Evolutionary conservation across 352 stramenopile genomes (phyloP).

Genomic region (Globisporangium sylvaticum): DNA sequence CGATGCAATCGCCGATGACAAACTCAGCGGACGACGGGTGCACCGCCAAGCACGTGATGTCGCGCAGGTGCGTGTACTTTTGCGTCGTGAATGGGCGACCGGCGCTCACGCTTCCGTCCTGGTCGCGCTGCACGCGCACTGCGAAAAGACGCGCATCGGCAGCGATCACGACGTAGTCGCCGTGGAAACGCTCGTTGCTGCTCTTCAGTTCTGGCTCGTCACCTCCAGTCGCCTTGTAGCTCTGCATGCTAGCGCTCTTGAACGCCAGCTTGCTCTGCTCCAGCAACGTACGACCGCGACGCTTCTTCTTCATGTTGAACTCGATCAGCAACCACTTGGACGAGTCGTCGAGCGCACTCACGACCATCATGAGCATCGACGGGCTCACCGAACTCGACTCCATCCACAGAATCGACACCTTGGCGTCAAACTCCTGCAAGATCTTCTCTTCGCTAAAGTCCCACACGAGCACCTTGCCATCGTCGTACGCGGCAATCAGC

Average conservation of each 20-base stretch:
- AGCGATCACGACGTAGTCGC: slow-evolving; percentile 52
- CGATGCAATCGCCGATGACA: slow-evolving; percentile 52
- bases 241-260: slow-evolving; percentile 47
- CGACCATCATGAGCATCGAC: slow-evolving; percentile 59
- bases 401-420: slow-evolving; percentile 65
- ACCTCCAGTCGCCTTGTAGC: slow-evolving; percentile 25
- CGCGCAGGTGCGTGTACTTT: slow-evolving; percentile 42
- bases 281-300: slow-evolving; percentile 36
- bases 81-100: slow-evolving; percentile 28
- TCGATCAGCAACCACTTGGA: slow-evolving; percentile 54
- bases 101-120: slow-evolving; percentile 25
- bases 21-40: slow-evolving; percentile 51
- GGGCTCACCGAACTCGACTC: slow-evolving; percentile 45
- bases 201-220: neutral
- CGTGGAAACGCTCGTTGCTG: slow-evolving; percentile 17
- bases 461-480: slow-evolving; percentile 67
- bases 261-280: slow-evolving; percentile 47
- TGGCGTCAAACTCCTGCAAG: slow-evolving; percentile 46
- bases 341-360: slow-evolving; percentile 9
- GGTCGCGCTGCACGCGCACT: slow-evolving; percentile 32
- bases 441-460: slow-evolving; percentile 74
- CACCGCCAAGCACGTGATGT: slow-evolving; percentile 60
- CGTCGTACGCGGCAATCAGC: slow-evolving; percentile 60
- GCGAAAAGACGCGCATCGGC: slow-evolving; percentile 35
- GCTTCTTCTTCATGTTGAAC: slow-evolving; percentile 76